Percentiles rank a stretch among this genome's conserved stretches.
These are phyloP conservation scores for Porphyra umbilicalis DNA, from an alignment of 31 red algal genomes.

Conservation along the genomic window DNA sequence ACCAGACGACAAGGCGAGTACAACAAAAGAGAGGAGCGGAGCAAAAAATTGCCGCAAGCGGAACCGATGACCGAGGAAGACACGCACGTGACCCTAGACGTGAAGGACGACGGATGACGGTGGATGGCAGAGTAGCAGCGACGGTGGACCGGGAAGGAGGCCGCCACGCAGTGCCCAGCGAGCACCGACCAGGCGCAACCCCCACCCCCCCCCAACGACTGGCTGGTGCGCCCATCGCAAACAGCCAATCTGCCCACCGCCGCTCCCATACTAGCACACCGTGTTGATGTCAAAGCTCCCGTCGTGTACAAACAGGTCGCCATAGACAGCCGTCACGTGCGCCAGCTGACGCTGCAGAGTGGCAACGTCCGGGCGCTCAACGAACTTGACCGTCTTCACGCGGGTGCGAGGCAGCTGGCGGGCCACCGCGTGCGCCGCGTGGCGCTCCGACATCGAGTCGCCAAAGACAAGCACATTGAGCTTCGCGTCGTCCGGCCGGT, in stretches of 20 bases:
- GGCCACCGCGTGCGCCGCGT: conserved; percentile 77
- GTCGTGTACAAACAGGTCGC: conserved; percentile 74
- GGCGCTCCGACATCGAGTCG: conserved; percentile 80
- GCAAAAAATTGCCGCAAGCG: not conserved
- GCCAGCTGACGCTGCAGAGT: conserved; percentile 79
- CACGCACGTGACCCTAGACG: not conserved
- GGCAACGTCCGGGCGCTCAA: conserved; percentile 74
- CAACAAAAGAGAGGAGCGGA: not conserved
- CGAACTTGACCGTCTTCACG: conserved; percentile 92
- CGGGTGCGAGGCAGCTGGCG: conserved; percentile 28
- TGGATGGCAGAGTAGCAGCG: not conserved
- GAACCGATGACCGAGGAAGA: not conserved
- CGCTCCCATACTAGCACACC: conserved; percentile 41
- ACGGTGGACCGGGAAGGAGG: not conserved
- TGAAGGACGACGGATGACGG: not conserved
- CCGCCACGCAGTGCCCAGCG: not conserved
- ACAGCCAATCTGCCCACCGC: not conserved
- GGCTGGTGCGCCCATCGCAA: not conserved
- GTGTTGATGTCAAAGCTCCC: conserved; percentile 94
- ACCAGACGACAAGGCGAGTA: not conserved
- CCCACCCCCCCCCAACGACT: not conserved
- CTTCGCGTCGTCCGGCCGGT: not conserved
- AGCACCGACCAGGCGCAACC: not conserved
- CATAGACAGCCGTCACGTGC: conserved; percentile 57
- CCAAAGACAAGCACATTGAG: conserved; percentile 89